A percentile compares a stretch with the other conserved stretches of the same genome.
These are phyloP conservation scores for Cicer yamashitae DNA, from an alignment of 306 rosid species.

Conservation along the genomic window DNA sequence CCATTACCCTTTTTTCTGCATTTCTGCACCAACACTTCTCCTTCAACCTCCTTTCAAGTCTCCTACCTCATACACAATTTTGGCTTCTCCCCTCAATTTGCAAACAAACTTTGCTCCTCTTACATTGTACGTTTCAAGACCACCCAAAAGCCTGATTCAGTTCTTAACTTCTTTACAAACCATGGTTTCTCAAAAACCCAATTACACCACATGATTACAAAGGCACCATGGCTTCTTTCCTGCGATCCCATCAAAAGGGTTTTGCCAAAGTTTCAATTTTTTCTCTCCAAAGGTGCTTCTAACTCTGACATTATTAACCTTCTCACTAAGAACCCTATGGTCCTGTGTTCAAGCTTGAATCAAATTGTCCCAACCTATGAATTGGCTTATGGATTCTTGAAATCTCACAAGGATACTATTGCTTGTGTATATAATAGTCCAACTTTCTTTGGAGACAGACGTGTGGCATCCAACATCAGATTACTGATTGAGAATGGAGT, in stretches of 20 bases:
- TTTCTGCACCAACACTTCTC: not conserved
- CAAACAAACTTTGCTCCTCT: not conserved
- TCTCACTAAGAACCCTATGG: not conserved
- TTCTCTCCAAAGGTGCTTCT: conserved; percentile 31
- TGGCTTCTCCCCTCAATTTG: not conserved
- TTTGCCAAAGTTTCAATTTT: conserved; percentile 19
- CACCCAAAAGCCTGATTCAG: not conserved
- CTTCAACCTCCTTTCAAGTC: not conserved
- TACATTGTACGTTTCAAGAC: not conserved
- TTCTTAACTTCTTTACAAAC: not conserved
- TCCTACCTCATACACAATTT: conserved; percentile 5
- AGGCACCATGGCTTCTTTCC: not conserved
- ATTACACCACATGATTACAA: not conserved
- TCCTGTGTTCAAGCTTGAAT: not conserved
- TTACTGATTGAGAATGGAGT: conserved; percentile 35
- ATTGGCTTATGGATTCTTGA: not conserved
- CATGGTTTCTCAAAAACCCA: not conserved
- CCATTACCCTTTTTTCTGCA: not conserved
- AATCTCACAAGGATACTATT: not conserved
- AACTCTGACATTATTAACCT: not conserved
- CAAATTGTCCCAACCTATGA: not conserved
- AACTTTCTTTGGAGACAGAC: not conserved
- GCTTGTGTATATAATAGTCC: not conserved
- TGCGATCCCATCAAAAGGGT: conserved; percentile 1
- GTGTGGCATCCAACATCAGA: not conserved